A percentile compares a stretch with the other conserved stretches of the same genome.
These are phyloP conservation scores for Anethum foeniculum DNA, from an alignment of 140 eudicot genomes.

Conservation along the genomic window DNA sequence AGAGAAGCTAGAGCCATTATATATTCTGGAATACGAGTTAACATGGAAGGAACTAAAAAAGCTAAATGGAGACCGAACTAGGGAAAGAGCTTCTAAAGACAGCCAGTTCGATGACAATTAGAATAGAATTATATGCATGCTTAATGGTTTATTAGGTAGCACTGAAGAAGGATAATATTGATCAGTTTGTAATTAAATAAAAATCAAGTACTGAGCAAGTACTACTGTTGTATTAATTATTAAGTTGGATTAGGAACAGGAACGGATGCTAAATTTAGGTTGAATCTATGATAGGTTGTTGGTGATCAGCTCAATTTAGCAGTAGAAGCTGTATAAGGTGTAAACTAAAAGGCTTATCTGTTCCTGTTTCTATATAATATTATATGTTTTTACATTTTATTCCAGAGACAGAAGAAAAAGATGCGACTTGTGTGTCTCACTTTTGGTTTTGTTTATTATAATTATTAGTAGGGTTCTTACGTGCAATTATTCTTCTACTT, in stretches of 20 bases:
- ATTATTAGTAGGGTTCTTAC: neutral
- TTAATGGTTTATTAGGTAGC: conserved; percentile 28
- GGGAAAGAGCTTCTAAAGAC: conserved; percentile 26
- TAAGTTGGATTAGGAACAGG: conserved; percentile 31
- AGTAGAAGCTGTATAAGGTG: conserved; percentile 8
- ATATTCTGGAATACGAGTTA: neutral
- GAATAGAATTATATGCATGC: conserved; percentile 8
- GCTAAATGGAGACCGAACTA: conserved; percentile 19
- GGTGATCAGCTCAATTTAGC: conserved; percentile 40
- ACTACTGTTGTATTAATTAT: neutral
- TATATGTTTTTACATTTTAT: conserved; percentile 3
- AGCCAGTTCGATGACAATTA: conserved; percentile 42
- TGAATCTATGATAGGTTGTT: conserved; percentile 3
- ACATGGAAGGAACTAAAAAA: conserved; percentile 27
- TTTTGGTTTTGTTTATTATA: conserved; percentile 8
- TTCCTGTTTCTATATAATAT: conserved; percentile 32
- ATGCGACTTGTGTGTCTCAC: neutral
- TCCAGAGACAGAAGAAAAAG: neutral
- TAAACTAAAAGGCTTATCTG: conserved; percentile 11
- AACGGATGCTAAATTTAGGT: conserved; percentile 53
- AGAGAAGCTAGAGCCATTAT: conserved; percentile 11
- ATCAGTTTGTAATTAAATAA: conserved; percentile 13
- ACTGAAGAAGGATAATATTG: conserved; percentile 11
- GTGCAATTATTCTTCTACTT: neutral
- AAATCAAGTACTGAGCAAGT: neutral